Percentiles rank a stretch among this genome's conserved stretches.
Conservation (phyloP, 2,329 filamentous ascomycete genomes). For the Ploettnerulaceae sp. region DNA sequence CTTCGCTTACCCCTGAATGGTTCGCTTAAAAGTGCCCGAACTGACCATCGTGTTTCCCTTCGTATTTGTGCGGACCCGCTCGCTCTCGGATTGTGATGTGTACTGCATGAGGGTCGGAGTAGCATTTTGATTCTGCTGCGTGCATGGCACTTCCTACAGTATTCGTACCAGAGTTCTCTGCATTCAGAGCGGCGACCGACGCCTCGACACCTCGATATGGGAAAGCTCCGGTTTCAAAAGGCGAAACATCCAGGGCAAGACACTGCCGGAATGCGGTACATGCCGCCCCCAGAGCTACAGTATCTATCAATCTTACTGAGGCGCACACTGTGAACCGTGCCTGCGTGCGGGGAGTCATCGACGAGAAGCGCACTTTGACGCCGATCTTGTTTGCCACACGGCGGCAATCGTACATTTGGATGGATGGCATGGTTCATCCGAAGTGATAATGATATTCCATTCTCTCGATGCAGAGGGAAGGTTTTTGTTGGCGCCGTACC, state of each 20-base stretch:
- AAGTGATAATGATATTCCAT: neutral
- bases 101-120: slow-evolving; percentile 11
- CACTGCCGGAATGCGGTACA: slow-evolving; percentile 5
- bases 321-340: slow-evolving; percentile 1
- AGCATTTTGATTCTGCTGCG: slow-evolving; percentile 6
- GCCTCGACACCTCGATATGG: neutral
- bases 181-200: neutral
- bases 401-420: slow-evolving; percentile 10
- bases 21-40: slow-evolving; percentile 2
- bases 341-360: slow-evolving; percentile 3
- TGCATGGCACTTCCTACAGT: slow-evolving; percentile 10
- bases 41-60: neutral
- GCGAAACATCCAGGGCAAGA: slow-evolving; percentile 8
- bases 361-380: slow-evolving; percentile 11
- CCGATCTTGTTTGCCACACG: slow-evolving; percentile 4
- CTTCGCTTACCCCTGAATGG: slow-evolving; percentile 1
- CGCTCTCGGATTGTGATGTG: slow-evolving; percentile 5
- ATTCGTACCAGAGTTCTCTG: neutral
- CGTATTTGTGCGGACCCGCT: neutral
- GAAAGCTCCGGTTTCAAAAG: slow-evolving; percentile 8
- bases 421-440: slow-evolving; percentile 2
- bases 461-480: neutral
- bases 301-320: slow-evolving; percentile 1
- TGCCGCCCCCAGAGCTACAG: neutral
- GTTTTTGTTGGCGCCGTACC: neutral